These are phyloP conservation scores for Begonia fuchsioides DNA, from an alignment of 306 rosid genomes.

Conservation along the genomic window DNA sequence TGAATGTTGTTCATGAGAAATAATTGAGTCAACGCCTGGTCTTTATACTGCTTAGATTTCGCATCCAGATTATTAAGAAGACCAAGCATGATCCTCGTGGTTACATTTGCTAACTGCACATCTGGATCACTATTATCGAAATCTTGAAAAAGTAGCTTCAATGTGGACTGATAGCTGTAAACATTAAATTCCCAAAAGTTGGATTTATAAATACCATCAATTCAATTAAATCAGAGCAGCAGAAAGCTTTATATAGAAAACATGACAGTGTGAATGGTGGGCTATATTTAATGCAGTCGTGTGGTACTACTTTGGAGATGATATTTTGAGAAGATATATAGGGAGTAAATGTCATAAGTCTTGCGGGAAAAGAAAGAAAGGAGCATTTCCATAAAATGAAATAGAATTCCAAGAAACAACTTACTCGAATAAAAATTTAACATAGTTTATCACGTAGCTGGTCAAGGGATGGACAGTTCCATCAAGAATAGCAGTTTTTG, in stretches of 20 bases:
- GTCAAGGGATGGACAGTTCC: constrained; percentile 98
- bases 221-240: too few relatives aligned
- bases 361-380: not conserved
- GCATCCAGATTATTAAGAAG: constrained; percentile 95
- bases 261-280: too few relatives aligned
- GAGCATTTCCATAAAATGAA: not conserved
- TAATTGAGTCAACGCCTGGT: constrained; percentile 73
- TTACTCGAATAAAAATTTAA: constrained; percentile 81
- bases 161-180: constrained; percentile 63
- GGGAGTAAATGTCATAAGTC: not conserved
- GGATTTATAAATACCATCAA: too few relatives aligned
- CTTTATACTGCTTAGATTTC: constrained; percentile 87
- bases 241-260: too few relatives aligned
- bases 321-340: too few relatives aligned
- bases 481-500: constrained; percentile 84
- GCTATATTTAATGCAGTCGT: too few relatives aligned
- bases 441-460: constrained; percentile 89
- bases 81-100: constrained; percentile 88
- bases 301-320: too few relatives aligned
- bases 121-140: constrained; percentile 53
- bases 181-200: constrained; percentile 8
- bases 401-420: constrained; percentile 17
- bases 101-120: constrained; percentile 48
- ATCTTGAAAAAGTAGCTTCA: constrained; percentile 77
- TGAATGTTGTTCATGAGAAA: constrained; percentile 98